Percentiles rank a stretch among this genome's conserved stretches.
Conservation (phyloP, 257 asterid genomes). For the Leonotis leonurus region DNA sequence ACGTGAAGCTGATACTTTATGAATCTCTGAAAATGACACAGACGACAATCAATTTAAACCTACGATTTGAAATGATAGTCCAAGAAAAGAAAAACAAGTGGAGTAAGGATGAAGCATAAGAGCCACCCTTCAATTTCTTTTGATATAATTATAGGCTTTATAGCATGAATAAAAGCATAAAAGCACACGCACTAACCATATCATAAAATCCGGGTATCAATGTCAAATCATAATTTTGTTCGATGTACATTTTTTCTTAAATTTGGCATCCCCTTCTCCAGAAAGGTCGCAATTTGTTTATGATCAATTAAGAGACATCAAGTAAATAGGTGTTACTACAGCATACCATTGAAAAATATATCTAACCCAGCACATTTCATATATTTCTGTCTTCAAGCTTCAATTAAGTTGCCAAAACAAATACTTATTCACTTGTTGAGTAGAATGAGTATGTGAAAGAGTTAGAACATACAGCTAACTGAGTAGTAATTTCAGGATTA, state of each 20-base stretch:
- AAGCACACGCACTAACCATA: no score
- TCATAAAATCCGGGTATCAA: no score
- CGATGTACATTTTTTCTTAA: no score
- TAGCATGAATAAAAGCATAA: no score
- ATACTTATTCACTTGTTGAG: background rate
- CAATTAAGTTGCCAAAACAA: background rate
- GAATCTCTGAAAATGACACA: constrained; percentile 58
- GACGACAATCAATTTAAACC: background rate
- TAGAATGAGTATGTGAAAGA: background rate
- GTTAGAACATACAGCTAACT: constrained; percentile 60
- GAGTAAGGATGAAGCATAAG: no score
- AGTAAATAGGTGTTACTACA: background rate
- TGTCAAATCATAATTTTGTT: no score
- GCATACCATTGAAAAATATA: background rate
- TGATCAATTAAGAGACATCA: background rate
- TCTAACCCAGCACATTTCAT: background rate
- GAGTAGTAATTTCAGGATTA: constrained; percentile 63
- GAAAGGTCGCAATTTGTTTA: no score
- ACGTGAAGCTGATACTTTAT: constrained; percentile 80
- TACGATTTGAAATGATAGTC: background rate
- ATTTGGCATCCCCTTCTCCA: no score
- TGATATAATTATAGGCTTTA: no score
- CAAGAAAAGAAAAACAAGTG: no score
- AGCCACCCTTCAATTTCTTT: no score
- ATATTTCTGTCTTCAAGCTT: background rate